Evolutionary conservation across 352 stramenopile species (phyloP).

Genomic region (Phytophthora multivora): DNA sequence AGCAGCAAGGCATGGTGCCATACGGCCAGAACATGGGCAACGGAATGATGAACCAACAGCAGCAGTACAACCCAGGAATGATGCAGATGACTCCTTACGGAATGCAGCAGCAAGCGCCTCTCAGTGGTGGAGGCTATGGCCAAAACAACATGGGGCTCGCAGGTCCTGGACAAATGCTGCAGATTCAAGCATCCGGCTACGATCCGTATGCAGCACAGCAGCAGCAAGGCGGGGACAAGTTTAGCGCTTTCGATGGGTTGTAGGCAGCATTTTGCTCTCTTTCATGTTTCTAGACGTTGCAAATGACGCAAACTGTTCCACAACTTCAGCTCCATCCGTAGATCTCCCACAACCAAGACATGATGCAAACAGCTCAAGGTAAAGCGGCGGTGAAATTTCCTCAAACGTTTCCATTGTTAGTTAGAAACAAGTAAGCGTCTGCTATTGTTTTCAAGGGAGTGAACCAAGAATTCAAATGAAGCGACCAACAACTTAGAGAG

Average conservation of each 20-base stretch:
- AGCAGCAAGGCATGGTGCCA: slow-evolving; percentile 38
- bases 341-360: not conserved
- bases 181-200: slow-evolving; percentile 69
- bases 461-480: slow-evolving; percentile 34
- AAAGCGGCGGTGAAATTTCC: slow-evolving; percentile 28
- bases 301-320: slow-evolving; percentile 13
- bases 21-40: slow-evolving; percentile 41
- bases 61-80: slow-evolving; percentile 58
- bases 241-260: slow-evolving; percentile 82
- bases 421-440: slow-evolving; percentile 39
- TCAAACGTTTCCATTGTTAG: slow-evolving; percentile 44
- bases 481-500: slow-evolving; percentile 58
- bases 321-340: not conserved
- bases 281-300: slow-evolving; percentile 38
- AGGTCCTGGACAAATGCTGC: slow-evolving; percentile 66
- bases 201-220: slow-evolving; percentile 59
- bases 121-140: slow-evolving; percentile 46
- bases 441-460: slow-evolving; percentile 32
- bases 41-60: slow-evolving; percentile 49
- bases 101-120: slow-evolving; percentile 55
- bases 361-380: not conserved
- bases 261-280: slow-evolving; percentile 38
- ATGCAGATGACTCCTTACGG: slow-evolving; percentile 85
- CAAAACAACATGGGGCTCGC: slow-evolving; percentile 50
- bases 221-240: slow-evolving; percentile 64